These are phyloP conservation scores for Aspergillus proliferans DNA, from an alignment of 2,329 filamentous ascomycete genomes.

Conservation along the genomic window DNA sequence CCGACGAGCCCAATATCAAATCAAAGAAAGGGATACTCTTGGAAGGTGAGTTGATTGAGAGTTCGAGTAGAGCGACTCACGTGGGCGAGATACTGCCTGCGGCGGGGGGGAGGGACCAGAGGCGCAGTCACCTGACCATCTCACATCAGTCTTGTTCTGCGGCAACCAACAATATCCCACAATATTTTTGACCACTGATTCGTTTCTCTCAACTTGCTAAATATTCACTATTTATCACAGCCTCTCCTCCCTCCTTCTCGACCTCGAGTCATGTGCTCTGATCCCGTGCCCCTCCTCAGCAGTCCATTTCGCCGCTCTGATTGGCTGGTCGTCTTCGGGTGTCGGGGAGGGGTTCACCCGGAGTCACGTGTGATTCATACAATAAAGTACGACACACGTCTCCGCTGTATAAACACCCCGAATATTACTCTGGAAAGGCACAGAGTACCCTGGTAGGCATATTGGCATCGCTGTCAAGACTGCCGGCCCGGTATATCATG, in stretches of 20 bases:
- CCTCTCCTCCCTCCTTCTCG: neutral
- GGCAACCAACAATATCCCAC: neutral
- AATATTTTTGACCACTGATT: neutral
- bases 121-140: neutral
- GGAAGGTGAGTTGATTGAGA: neutral
- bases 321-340: neutral
- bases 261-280: neutral
- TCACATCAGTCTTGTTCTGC: neutral
- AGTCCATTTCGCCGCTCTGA: neutral
- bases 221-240: neutral
- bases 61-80: conserved; percentile 1
- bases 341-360: neutral
- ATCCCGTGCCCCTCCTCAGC: neutral
- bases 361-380: neutral
- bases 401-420: too few relatives aligned
- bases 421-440: neutral
- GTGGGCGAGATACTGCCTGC: neutral
- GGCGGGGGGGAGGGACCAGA: neutral
- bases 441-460: neutral
- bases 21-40: neutral
- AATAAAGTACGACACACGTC: too few relatives aligned
- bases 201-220: neutral
- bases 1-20: neutral
- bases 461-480: neutral
- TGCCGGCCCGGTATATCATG: too few relatives aligned